Evolutionary conservation across 345 rosid species (phyloP).

Genomic region (Schrenkiella parvula): DNA sequence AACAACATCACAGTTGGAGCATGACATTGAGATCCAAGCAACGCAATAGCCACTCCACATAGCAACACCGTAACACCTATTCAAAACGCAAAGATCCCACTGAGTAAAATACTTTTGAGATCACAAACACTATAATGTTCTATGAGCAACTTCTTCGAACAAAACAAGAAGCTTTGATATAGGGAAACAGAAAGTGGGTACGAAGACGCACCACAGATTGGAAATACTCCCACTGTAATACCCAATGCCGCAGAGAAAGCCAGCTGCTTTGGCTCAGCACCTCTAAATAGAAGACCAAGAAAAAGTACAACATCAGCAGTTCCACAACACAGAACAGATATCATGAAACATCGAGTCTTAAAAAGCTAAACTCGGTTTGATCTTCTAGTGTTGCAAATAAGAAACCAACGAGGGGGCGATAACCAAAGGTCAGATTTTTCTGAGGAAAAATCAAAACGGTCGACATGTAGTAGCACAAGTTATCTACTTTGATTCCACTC

Average conservation of each 20-base stretch:
- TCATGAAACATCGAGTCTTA: background rate
- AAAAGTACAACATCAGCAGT: background rate
- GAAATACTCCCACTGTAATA: constrained; percentile 77
- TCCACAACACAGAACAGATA: background rate
- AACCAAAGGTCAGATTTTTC: background rate
- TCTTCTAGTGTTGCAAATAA: background rate
- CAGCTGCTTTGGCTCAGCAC: constrained; percentile 84
- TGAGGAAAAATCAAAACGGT: background rate
- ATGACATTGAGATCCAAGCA: constrained; percentile 70
- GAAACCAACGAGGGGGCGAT: background rate
- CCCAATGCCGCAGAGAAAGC: constrained; percentile 92
- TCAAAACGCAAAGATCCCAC: constrained; percentile 1
- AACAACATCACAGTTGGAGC: constrained; percentile 82
- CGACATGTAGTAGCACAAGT: background rate
- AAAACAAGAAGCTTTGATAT: background rate
- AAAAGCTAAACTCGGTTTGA: background rate
- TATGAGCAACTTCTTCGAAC: background rate
- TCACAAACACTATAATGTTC: background rate
- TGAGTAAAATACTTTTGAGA: background rate
- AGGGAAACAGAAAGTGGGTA: background rate
- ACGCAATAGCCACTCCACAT: constrained; percentile 78
- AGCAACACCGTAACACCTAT: constrained; percentile 83
- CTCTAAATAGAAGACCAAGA: no score
- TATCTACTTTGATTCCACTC: background rate
- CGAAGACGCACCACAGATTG: constrained; percentile 72